A percentile compares a stretch with the other conserved stretches of the same genome.
Evolutionary conservation across 139 green algal genomes (phyloP).

Genomic region (Dunaliella primolecta): DNA sequence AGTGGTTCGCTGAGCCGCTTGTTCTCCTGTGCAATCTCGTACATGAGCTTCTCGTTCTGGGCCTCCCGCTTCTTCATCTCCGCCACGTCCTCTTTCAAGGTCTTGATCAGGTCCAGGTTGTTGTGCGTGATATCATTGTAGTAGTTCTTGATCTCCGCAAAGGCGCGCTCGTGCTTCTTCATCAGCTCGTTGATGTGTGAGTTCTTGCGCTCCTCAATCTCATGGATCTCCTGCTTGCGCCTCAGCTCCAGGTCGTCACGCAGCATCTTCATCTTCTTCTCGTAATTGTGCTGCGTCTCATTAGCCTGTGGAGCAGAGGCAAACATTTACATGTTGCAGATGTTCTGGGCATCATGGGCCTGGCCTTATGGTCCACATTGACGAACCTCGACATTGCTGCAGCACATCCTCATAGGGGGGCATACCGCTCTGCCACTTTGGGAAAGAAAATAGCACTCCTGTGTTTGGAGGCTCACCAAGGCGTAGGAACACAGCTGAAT

Average conservation of each 20-base stretch:
- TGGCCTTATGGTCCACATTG: too few relatives aligned
- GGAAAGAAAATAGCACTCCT: too few relatives aligned
- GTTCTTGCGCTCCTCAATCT: conserved; percentile 71
- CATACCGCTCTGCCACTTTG: too few relatives aligned
- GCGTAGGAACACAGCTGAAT: too few relatives aligned
- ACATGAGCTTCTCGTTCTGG: conserved; percentile 85
- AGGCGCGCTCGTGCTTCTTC: conserved; percentile 81
- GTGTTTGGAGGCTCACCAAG: too few relatives aligned
- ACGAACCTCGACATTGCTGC: too few relatives aligned
- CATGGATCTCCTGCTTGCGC: conserved; percentile 71
- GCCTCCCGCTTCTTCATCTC: conserved; percentile 88
- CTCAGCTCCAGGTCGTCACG: conserved; percentile 78
- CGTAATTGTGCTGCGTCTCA: conserved; percentile 77
- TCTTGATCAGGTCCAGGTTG: conserved; percentile 94
- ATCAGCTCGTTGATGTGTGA: conserved; percentile 86
- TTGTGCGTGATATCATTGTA: conserved; percentile 93
- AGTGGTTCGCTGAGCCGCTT: conserved; percentile 82
- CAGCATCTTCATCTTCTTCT: conserved; percentile 81
- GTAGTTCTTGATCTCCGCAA: conserved; percentile 83
- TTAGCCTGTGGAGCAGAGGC: conserved; percentile 48
- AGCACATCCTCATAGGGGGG: too few relatives aligned
- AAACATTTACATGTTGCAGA: too few relatives aligned
- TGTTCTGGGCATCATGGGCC: too few relatives aligned
- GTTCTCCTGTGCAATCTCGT: conserved; percentile 81
- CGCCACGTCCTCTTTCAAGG: conserved; percentile 82